Conservation (phyloP, 176 grass and related monocot species). For the Urochloa ruziziensis region DNA sequence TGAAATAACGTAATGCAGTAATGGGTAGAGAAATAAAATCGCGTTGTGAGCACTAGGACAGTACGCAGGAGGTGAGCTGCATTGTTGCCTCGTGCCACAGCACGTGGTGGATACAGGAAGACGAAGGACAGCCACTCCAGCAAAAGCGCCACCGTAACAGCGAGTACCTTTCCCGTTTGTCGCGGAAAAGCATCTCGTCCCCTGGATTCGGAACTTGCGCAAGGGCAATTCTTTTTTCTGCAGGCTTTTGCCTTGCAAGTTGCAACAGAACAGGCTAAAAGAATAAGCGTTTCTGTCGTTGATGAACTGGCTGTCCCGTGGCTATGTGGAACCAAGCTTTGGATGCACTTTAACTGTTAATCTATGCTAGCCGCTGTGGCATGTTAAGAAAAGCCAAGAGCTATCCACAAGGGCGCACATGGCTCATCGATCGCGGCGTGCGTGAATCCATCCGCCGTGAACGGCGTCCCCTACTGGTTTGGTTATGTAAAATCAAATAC, state of each 20-base stretch:
- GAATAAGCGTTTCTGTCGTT: neutral
- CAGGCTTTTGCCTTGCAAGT: neutral
- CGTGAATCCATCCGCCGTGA: no score
- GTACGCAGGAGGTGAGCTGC: neutral
- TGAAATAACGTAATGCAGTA: neutral
- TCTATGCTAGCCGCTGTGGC: neutral
- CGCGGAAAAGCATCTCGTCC: constrained; percentile 2
- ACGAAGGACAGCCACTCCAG: neutral
- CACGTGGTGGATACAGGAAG: no score
- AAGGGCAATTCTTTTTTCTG: neutral
- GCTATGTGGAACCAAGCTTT: neutral
- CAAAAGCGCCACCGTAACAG: neutral
- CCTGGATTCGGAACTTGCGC: neutral
- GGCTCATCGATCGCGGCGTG: neutral
- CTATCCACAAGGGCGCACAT: constrained; percentile 6
- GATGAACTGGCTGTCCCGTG: neutral
- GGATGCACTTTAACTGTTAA: neutral
- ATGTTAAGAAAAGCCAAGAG: neutral
- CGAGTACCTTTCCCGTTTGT: neutral
- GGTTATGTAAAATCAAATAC: no score
- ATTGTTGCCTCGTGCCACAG: neutral
- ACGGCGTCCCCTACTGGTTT: no score
- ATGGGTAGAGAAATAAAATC: neutral
- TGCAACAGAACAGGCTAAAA: neutral
- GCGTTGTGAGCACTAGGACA: no score